Conservation (phyloP, 2,329 filamentous ascomycete species). For the Penicillium sp. region DNA sequence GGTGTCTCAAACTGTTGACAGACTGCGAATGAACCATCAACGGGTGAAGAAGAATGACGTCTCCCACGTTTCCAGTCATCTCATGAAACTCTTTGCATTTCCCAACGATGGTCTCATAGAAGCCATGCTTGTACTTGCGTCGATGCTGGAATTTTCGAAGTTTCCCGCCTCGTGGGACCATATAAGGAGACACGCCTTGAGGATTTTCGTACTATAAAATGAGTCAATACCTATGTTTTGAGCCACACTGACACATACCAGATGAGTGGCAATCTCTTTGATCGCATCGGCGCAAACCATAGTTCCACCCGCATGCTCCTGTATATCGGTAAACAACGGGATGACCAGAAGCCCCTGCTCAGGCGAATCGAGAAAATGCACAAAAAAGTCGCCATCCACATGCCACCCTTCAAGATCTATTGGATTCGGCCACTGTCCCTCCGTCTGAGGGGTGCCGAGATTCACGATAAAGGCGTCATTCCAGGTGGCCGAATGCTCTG, state of each 20-base stretch:
- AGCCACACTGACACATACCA: no score
- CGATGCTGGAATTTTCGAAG: conserved; percentile 7
- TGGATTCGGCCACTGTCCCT: conserved; percentile 48
- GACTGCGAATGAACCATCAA: conserved; percentile 52
- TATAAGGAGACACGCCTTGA: conserved; percentile 60
- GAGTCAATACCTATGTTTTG: no score
- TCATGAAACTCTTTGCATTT: conserved; percentile 45
- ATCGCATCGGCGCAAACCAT: conserved; percentile 58
- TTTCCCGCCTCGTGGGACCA: conserved; percentile 51
- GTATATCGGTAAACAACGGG: conserved; percentile 61
- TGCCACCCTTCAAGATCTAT: conserved; percentile 57
- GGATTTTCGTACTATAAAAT: conserved; percentile 51
- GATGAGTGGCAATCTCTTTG: conserved; percentile 51
- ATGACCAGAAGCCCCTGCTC: conserved; percentile 65
- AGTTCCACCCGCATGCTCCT: conserved; percentile 57
- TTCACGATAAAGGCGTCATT: conserved; percentile 65
- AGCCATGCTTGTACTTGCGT: conserved; percentile 18
- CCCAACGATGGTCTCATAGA: conserved; percentile 40
- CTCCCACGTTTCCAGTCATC: conserved; percentile 49
- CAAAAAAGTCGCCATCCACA: conserved; percentile 66
- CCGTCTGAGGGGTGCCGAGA: conserved; percentile 53
- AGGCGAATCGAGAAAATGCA: conserved; percentile 64
- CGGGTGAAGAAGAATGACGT: conserved; percentile 52
- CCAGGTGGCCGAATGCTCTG: conserved; percentile 51
- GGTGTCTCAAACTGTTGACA: conserved; percentile 45